A percentile compares a stretch with the other conserved stretches of the same genome.
Evolutionary conservation across 2,329 filamentous ascomycete genomes (phyloP).

Genomic region (Metarhizium anisopliae): DNA sequence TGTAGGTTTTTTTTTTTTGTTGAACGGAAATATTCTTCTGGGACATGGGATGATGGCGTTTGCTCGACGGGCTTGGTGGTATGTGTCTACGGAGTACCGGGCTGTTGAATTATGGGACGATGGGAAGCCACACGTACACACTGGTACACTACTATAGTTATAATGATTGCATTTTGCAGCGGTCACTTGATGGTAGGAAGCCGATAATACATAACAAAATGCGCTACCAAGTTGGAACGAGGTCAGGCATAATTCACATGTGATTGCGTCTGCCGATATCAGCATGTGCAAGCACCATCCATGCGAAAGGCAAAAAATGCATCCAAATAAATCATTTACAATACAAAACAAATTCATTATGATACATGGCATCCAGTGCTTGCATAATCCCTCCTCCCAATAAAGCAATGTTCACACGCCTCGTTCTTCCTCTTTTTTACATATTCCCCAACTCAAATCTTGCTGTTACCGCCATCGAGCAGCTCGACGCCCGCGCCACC

Average conservation of each 20-base stretch:
- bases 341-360: conserved; percentile 5
- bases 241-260: too few species aligned
- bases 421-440: neutral
- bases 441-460: conserved; percentile 13
- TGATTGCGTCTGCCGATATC: too few species aligned
- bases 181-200: neutral
- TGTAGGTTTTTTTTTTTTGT: too few species aligned
- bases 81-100: neutral
- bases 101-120: neutral
- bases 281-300: neutral
- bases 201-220: neutral
- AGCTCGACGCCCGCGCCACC: conserved; percentile 73
- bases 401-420: neutral
- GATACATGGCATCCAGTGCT: conserved; percentile 3
- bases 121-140: neutral
- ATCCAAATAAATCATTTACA: neutral
- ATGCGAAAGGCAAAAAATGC: neutral
- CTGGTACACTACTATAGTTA: neutral
- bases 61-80: neutral
- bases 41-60: neutral
- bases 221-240: too few species aligned
- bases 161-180: neutral
- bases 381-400: neutral
- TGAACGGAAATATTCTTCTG: neutral
- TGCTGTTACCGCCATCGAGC: conserved; percentile 26